Base-by-base conservation (phyloP, 2,329 filamentous ascomycete species). In the Phoma sp. region DNA sequence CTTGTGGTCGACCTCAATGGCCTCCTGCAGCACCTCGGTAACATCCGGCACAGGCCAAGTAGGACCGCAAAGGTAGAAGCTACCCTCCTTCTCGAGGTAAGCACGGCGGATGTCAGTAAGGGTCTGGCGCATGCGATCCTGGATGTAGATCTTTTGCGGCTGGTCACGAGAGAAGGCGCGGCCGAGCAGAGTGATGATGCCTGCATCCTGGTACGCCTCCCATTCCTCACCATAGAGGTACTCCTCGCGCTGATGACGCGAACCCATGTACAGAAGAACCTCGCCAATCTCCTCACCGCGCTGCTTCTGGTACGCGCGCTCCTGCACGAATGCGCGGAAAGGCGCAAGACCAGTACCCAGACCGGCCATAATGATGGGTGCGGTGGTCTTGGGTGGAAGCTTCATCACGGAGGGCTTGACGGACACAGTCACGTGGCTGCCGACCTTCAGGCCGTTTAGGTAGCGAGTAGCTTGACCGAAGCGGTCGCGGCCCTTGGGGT, bases 371-470 rank as follows among this genome's bases (percentile, higher is more conserved):
- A 99, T 97, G 72, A 99, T 87, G 36, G 95, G 95, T 42, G 93
- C 91, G 33, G 91, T 95, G 65, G 93, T 88, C 73, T 87, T 89
- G 57, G 84, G 79, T 4, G 95, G 95, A n/a, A 99, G 85, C 80
- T 98, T 99, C 95, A 99, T 99, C 63, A 98, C 95, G 23, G 92
- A 97, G 0, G 95, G 91, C 82, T 99, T 99, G 75, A 99, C 92
- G 30, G 90, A 96, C 54, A 91, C 95, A 2, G 93, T 96, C 60
- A 99, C 86, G 30, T 88, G 81, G 33, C 90, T 80, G 46, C 95
- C 95, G 10, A 90, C 80, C 10, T 83, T 82, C 32, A 99, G 87
- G 25, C 80, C 75, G 76, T 88, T 89, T 61, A 99, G 86, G 81
- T 96, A 99, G 62, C 89, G 89, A 9, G 93, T 97, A 7, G 95